phyloP scores from a whole-genome alignment of 345 rosid species.

The Linum trigynum region DNA sequence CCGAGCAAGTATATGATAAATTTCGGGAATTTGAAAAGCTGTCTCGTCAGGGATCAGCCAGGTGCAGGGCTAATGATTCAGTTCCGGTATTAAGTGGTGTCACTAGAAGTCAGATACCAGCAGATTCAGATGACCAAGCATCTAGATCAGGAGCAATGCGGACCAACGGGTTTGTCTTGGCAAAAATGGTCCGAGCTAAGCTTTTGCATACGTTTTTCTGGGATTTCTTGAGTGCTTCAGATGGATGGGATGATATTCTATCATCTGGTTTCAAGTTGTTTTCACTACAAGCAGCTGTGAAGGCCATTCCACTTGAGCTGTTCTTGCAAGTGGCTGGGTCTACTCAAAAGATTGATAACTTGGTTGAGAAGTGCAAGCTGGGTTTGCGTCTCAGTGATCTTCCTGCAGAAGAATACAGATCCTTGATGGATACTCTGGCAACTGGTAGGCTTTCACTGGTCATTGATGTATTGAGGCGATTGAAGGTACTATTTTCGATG shows the following conservation, averaged over 20 bases:
- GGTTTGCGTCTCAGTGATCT: slow-evolving; percentile 69
- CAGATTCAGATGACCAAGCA: slow-evolving; percentile 38
- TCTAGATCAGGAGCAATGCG: slow-evolving; percentile 69
- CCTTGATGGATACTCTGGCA: slow-evolving; percentile 71
- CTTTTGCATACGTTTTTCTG: slow-evolving; percentile 75
- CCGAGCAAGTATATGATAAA: slow-evolving; percentile 59
- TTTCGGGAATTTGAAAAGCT: slow-evolving; percentile 73
- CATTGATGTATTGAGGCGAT: slow-evolving; percentile 66
- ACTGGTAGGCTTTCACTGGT: slow-evolving; percentile 71
- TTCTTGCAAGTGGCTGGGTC: slow-evolving; percentile 85
- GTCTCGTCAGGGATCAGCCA: slow-evolving; percentile 51
- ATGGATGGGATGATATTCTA: slow-evolving; percentile 43
- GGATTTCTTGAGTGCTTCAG: slow-evolving; percentile 46
- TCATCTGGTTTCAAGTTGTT: slow-evolving; percentile 44
- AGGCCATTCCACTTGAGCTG: slow-evolving; percentile 72
- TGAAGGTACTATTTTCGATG: slow-evolving; percentile 53
- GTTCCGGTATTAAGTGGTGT: slow-evolving; percentile 66
- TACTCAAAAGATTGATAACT: slow-evolving; percentile 51
- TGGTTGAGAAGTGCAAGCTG: slow-evolving; percentile 67
- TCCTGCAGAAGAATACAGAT: slow-evolving; percentile 52
- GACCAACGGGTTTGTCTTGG: slow-evolving; percentile 83
- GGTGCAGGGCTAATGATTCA: slow-evolving; percentile 39
- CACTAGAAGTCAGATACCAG: slow-evolving; percentile 45
- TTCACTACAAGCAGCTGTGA: slow-evolving; percentile 66
- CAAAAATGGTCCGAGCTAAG: slow-evolving; percentile 90